Evolutionary conservation across 495 filamentous ascomycete genomes (phyloP), one percentile per base, ranked within the genome.

Genomic region (Cetradonia linearis): DNA sequence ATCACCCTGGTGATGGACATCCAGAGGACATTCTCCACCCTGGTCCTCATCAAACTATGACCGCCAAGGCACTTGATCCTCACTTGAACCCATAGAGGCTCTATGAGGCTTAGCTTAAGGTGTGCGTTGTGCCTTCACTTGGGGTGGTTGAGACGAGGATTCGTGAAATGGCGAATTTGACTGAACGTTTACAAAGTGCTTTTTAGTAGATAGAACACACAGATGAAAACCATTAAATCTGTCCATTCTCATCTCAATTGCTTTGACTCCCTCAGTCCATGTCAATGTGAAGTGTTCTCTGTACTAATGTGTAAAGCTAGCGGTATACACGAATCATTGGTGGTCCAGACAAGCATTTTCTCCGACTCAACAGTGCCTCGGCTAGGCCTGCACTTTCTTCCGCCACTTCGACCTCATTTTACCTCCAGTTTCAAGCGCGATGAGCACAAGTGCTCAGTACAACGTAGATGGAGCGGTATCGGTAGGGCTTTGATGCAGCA

Each of bases 41-140:
- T 2, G 66, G 66, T 23, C 62, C 38, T 9, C 66, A 68, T 50
- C 40, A 58, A 20, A 65, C 64, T n/a, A 46, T 60, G 40, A 66
- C 66, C 13, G 66, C 66, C 18, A 68, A 66, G 18, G 46, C 38
- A 3, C 55, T 68, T 1, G 66, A 68, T 42, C 66, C 66, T 13
- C 58, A 68, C 40, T 3, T 64, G 70, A 70, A 65, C 72, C 76
- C 28, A 18, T 34, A 23, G 3, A 16, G 1, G 20, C 27, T 50
- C 18, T 0, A 18, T 10, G 10, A 23, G n/a, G 18, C 18, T 10
- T 1, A 31, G 30, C 6, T 2, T 2, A 20, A 20, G 0, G 42
- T 11, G 42, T 5, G 20, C 20, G 42, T 0, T 5, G 20, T 5
- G 10, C 20, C 8, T 20, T 46, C 20, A 5, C 4, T 0, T 46